Conservation (phyloP, 345 rosid species). For the Ceriops zippeliana region DNA sequence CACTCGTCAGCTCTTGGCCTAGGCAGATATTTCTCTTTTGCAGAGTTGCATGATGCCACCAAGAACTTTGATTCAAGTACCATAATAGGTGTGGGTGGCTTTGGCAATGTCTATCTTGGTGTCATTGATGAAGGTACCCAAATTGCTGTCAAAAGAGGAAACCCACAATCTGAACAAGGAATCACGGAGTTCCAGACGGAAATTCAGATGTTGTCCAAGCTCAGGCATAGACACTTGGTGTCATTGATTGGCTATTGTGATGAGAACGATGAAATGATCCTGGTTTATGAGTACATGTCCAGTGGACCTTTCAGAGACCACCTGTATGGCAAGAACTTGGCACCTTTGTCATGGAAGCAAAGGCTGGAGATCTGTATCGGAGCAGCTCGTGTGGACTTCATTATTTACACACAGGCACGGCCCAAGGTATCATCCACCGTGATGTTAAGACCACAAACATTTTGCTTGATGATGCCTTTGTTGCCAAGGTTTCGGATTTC, state of each 20-base stretch:
- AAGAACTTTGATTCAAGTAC: slow-evolving; percentile 9
- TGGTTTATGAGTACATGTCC: slow-evolving; percentile 16
- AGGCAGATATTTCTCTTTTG: slow-evolving; percentile 14
- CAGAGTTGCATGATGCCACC: slow-evolving; percentile 14
- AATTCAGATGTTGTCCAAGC: slow-evolving; percentile 13
- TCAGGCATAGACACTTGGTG: slow-evolving; percentile 9
- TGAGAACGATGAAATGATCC: slow-evolving; percentile 10
- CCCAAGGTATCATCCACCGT: slow-evolving; percentile 9
- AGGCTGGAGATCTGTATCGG: slow-evolving; percentile 14
- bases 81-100: slow-evolving; percentile 7
- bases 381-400: slow-evolving; percentile 11
- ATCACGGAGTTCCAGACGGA: slow-evolving; percentile 10
- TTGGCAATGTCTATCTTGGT: slow-evolving; percentile 11
- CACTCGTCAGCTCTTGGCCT: slow-evolving; percentile 10
- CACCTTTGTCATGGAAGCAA: slow-evolving; percentile 9
- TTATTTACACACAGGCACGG: slow-evolving; percentile 9
- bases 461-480: neutral
- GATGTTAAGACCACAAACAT: slow-evolving; percentile 19
- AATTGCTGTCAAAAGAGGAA: slow-evolving; percentile 1
- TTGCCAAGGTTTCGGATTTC: slow-evolving; percentile 15
- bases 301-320: slow-evolving; percentile 11
- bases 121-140: neutral
- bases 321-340: neutral
- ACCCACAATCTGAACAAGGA: slow-evolving; percentile 12
- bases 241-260: slow-evolving; percentile 9